Conservation (phyloP, 202 grass and related monocot species). For the Panicum virgatum region DNA sequence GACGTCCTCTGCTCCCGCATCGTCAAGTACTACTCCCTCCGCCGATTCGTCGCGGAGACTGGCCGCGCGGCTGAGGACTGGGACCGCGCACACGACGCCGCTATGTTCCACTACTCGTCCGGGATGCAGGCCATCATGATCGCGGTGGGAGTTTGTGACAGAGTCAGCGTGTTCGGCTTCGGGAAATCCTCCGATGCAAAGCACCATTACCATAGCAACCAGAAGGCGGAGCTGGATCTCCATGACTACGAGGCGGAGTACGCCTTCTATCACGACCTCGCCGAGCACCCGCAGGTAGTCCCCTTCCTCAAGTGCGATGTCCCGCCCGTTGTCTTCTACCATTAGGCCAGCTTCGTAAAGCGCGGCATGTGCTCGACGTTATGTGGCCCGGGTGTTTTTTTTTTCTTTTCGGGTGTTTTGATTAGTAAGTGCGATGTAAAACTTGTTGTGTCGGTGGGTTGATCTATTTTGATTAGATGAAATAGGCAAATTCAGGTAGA, state of each 20-base stretch:
- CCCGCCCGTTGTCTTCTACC: constrained; percentile 78
- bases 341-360: constrained; percentile 32
- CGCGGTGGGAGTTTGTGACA: constrained; percentile 75
- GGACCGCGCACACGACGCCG: constrained; percentile 53
- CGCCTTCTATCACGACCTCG: constrained; percentile 74
- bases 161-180: constrained; percentile 81
- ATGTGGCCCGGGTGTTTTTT: constrained; percentile 6
- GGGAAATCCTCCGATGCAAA: constrained; percentile 73
- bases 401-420: not conserved
- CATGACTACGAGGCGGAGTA: constrained; percentile 98
- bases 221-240: constrained; percentile 85
- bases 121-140: constrained; percentile 97
- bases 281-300: constrained; percentile 68
- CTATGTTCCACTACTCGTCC: constrained; percentile 90
- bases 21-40: constrained; percentile 91
- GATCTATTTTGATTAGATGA: constrained; percentile 41
- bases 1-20: constrained; percentile 81
- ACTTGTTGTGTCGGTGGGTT: constrained; percentile 19
- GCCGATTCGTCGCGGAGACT: constrained; percentile 64
- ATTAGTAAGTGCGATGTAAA: constrained; percentile 32
- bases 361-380: constrained; percentile 32
- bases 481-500: constrained; percentile 36
- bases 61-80: constrained; percentile 58
- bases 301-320: constrained; percentile 77
- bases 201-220: constrained; percentile 94